These are phyloP conservation scores for Suhomyces coccinellae DNA, from an alignment of 1,139 yeast genomes.

Conservation along the genomic window DNA sequence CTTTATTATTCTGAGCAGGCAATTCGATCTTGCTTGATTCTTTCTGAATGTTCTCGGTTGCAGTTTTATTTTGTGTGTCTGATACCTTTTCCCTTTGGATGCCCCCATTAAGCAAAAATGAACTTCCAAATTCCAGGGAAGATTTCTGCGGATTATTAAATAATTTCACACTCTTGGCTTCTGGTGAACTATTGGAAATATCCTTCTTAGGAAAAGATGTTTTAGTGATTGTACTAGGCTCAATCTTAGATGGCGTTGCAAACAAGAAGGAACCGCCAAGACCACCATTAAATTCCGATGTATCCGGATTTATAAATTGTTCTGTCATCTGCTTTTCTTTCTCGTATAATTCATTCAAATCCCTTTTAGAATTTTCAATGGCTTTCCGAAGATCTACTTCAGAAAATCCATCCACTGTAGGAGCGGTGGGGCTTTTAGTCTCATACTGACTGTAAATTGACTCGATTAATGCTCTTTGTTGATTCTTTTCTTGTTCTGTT, in stretches of 20 bases:
- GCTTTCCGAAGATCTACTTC: slow-evolving; percentile 47
- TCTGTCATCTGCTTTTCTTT: slow-evolving; percentile 19
- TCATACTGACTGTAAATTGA: slow-evolving; percentile 38
- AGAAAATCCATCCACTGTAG: slow-evolving; percentile 17
- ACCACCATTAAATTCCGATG: not conserved
- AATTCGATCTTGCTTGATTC: too few species aligned
- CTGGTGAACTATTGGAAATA: too few species aligned
- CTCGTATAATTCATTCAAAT: slow-evolving; percentile 24
- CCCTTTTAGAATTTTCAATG: slow-evolving; percentile 46
- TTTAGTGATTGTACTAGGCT: not conserved
- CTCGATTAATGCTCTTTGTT: slow-evolving; percentile 35
- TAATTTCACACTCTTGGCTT: too few species aligned
- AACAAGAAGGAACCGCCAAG: slow-evolving; percentile 12
- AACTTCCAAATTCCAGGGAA: slow-evolving; percentile 4
- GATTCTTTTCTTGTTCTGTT: slow-evolving; percentile 31
- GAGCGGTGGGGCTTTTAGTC: slow-evolving; percentile 3
- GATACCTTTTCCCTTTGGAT: not conserved
- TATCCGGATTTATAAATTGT: slow-evolving; percentile 1
- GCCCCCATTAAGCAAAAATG: slow-evolving; percentile 9
- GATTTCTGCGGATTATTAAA: not conserved
- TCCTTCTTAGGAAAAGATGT: not conserved
- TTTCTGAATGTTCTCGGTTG: too few species aligned
- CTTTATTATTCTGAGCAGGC: too few species aligned
- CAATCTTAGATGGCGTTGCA: slow-evolving; percentile 5
- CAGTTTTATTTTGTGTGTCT: not conserved